Evolutionary conservation across 495 filamentous ascomycete species (phyloP).

Genomic region (Daldinia childiae): DNA sequence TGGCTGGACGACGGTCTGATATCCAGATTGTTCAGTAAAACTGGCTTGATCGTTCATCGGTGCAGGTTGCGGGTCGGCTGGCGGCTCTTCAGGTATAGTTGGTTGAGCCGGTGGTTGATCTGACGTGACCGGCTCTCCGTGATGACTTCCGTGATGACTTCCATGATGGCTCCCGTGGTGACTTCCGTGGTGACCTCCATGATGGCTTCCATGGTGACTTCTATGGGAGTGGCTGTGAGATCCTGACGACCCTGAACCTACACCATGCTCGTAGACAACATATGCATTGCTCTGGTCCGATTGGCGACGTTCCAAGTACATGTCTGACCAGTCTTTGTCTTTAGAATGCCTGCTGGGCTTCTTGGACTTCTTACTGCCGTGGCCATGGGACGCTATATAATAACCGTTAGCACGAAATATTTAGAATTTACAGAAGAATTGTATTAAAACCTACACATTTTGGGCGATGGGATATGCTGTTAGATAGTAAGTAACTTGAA

Average conservation of each 20-base stretch:
- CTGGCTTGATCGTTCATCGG: neutral
- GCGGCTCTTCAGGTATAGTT: neutral
- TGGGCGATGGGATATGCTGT: neutral
- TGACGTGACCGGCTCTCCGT: neutral
- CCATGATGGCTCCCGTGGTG: neutral
- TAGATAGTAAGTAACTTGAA: neutral
- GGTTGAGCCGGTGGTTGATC: neutral
- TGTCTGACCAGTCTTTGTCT: neutral
- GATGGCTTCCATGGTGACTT: neutral
- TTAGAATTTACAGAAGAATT: neutral
- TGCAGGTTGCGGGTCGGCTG: neutral
- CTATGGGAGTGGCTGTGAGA: neutral
- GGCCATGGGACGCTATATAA: neutral
- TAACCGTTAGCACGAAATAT: neutral
- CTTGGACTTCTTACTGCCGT: neutral
- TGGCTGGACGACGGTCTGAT: neutral
- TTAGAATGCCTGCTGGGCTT: neutral
- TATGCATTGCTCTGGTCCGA: neutral
- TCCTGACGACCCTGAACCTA: neutral
- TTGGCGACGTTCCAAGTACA: neutral
- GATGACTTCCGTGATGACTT: no score
- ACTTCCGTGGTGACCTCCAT: neutral
- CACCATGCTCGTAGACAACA: neutral
- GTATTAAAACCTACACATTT: neutral
- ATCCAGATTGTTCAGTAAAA: neutral